These are phyloP conservation scores for Irpex rosettiformis DNA, from an alignment of 1,284 basidiomycete genomes.

Conservation along the genomic window DNA sequence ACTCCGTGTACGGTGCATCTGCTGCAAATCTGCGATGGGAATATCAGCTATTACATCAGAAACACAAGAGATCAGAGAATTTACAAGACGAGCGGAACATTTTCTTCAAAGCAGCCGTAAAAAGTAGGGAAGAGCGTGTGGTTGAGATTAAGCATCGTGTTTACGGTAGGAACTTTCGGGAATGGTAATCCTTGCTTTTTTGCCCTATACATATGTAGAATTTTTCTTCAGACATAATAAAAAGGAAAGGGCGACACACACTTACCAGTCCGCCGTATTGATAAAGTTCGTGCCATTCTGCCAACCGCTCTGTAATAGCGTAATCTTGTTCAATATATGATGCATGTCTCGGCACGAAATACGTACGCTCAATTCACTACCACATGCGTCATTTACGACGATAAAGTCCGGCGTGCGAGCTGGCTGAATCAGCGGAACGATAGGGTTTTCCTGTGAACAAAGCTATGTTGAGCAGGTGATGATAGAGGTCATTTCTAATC, in stretches of 20 bases:
- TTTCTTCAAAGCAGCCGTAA: neutral
- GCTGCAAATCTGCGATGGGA: neutral
- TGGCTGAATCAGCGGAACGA: neutral
- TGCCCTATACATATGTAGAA: neutral
- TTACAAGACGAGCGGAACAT: neutral
- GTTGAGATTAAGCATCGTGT: neutral
- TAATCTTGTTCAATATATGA: neutral
- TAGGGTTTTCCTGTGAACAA: neutral
- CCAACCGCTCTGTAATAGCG: neutral
- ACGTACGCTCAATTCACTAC: neutral
- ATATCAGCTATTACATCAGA: neutral
- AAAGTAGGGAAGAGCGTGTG: neutral
- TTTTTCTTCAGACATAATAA: neutral
- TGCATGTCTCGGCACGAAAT: neutral
- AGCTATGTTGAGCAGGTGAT: neutral
- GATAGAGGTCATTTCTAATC: neutral
- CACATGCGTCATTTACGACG: neutral
- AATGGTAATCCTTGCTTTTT: neutral
- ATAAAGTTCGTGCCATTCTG: neutral
- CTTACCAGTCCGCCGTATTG: neutral
- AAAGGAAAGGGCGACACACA: neutral
- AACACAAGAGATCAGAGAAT: neutral
- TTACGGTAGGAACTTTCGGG: neutral
- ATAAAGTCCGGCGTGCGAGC: neutral
- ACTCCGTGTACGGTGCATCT: neutral